Evolutionary conservation across 1,284 basidiomycete genomes (phyloP).

Genomic region (Caloboletus firmus): DNA sequence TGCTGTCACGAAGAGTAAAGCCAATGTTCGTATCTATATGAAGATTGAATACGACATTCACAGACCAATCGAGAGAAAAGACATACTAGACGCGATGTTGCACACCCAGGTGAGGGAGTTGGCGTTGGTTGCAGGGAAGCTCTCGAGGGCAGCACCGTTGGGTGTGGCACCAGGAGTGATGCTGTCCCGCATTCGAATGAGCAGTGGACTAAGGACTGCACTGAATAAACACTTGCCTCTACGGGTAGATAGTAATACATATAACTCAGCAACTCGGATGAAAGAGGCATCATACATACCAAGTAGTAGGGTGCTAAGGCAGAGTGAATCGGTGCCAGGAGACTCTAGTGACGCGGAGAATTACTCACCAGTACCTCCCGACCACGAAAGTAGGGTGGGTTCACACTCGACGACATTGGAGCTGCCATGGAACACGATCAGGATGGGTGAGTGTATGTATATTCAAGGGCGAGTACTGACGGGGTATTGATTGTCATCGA

Average conservation of each 20-base stretch:
- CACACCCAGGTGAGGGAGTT: slow-evolving; percentile 49
- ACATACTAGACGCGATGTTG: slow-evolving; percentile 33
- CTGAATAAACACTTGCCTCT: slow-evolving; percentile 25
- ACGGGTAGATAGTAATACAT: neutral
- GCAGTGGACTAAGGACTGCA: neutral
- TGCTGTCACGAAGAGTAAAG: slow-evolving; percentile 53
- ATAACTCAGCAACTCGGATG: neutral
- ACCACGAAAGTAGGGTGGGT: slow-evolving; percentile 50
- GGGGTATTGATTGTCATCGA: slow-evolving; percentile 56
- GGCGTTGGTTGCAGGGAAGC: slow-evolving; percentile 37
- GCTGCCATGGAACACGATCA: slow-evolving; percentile 12
- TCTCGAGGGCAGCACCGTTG: slow-evolving; percentile 39
- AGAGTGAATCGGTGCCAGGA: slow-evolving; percentile 2
- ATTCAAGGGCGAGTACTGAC: slow-evolving; percentile 40
- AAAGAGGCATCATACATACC: slow-evolving; percentile 41
- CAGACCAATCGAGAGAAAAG: neutral
- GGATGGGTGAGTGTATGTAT: neutral
- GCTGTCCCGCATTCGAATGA: slow-evolving; percentile 30
- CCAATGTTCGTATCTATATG: slow-evolving; percentile 47
- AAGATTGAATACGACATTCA: neutral
- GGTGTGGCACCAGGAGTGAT: slow-evolving; percentile 43
- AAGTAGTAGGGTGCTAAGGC: slow-evolving; percentile 50
- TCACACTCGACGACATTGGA: slow-evolving; percentile 49
- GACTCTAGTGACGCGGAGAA: neutral
- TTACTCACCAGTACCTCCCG: slow-evolving; percentile 50